These are phyloP conservation scores for Chenopodium suecicum DNA, from an alignment of 148 eudicot genomes.

Conservation along the genomic window DNA sequence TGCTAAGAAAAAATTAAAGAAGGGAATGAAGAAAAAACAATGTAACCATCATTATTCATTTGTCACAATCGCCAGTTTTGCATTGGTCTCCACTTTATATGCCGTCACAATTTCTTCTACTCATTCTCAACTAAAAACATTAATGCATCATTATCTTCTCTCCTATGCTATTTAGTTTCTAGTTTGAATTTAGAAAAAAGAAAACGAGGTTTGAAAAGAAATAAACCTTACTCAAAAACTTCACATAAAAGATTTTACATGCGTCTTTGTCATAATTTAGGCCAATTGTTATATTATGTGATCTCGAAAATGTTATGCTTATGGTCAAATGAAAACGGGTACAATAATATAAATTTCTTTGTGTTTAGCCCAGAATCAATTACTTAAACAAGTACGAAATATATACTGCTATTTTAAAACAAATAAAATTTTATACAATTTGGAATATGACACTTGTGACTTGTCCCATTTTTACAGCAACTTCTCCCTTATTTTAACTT, in stretches of 20 bases:
- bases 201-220: neutral
- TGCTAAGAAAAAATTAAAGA: neutral
- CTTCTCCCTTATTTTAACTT: neutral
- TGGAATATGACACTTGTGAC: neutral
- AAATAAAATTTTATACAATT: too few species aligned
- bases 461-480: neutral
- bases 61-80: slow-evolving; percentile 20
- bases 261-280: neutral
- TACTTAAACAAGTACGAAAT: too few species aligned
- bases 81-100: slow-evolving; percentile 2
- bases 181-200: neutral
- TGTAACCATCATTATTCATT: neutral
- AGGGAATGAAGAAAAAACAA: neutral
- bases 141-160: neutral
- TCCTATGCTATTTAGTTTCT: neutral
- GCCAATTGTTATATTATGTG: neutral
- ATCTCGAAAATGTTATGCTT: neutral
- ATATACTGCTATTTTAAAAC: too few species aligned
- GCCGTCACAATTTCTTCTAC: slow-evolving; percentile 7
- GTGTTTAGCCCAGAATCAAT: neutral
- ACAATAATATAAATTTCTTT: too few species aligned
- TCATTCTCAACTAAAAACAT: neutral
- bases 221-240: too few species aligned
- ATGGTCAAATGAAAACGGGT: too few species aligned
- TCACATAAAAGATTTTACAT: neutral